Evolutionary conservation across 768 basidiomycete genomes (phyloP).

Genomic region (Cubamyces sp.): DNA sequence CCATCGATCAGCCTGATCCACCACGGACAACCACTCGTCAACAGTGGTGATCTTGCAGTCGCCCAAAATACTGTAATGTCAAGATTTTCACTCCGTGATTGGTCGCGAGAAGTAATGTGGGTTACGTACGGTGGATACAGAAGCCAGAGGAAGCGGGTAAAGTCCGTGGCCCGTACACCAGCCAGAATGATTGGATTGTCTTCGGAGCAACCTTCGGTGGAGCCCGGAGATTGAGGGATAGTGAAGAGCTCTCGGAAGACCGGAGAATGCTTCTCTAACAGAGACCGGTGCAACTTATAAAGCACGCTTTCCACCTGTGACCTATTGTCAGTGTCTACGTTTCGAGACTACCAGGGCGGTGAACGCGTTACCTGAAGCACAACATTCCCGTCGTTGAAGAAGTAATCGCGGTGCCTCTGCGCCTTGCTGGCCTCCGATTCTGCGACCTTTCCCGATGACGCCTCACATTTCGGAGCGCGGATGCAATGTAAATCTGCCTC

Average conservation of each 20-base stretch:
- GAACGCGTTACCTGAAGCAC: slow-evolving; percentile 13
- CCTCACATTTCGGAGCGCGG: no score
- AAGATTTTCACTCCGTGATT: no score
- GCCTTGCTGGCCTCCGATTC: background rate
- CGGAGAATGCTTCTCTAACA: slow-evolving; percentile 23
- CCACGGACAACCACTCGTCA: slow-evolving; percentile 27
- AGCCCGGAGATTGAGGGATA: slow-evolving; percentile 20
- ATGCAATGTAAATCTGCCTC: no score
- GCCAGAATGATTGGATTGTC: slow-evolving; percentile 22
- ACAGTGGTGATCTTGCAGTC: slow-evolving; percentile 13
- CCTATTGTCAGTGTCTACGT: no score
- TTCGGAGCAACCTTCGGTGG: slow-evolving; percentile 19
- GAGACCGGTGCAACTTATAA: slow-evolving; percentile 25
- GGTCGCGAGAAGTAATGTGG: background rate
- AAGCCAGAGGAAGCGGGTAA: slow-evolving; percentile 23
- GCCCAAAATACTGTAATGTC: slow-evolving; percentile 1
- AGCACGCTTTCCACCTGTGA: slow-evolving; percentile 15
- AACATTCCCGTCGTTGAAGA: slow-evolving; percentile 27
- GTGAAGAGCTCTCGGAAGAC: slow-evolving; percentile 23
- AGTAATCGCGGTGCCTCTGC: slow-evolving; percentile 20
- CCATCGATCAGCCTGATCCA: slow-evolving; percentile 26
- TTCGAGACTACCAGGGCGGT: background rate
- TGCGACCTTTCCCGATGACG: no score
- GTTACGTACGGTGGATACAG: slow-evolving; percentile 24
- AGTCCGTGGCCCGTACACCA: slow-evolving; percentile 16